Base-by-base conservation (phyloP, 2,329 filamentous ascomycete species). In the Colletotrichum coccodes region DNA sequence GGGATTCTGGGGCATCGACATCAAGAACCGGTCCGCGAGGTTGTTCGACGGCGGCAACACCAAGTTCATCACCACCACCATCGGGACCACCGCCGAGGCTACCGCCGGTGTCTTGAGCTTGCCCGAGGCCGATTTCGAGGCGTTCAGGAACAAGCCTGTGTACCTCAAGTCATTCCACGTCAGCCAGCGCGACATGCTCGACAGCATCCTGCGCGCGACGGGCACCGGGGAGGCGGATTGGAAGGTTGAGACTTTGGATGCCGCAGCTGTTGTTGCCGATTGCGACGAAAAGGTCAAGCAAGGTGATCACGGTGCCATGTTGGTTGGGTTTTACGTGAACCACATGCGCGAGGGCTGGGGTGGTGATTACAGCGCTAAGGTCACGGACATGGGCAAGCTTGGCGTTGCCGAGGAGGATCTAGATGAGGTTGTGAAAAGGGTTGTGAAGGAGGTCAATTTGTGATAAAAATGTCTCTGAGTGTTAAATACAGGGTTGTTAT, bases 171-270 rank as follows among this genome's bases (percentile, higher is more conserved):
- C 86, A 62, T 92, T 91, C 79, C 76, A 79, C 14, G 71, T 90
- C 71, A 88, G 78, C 70, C 91, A 93, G 76, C 83, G 84, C 12
- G 90, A 93, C n/a, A 92, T 93, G 81, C 83, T 93, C 64, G 85
- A 86, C 47, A 85, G 84, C 28, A 77, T 91, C 11, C 83, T 90
- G 73, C 85, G 86, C 0, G 89, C 90, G 4, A 86, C 87, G 0
- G 85, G 85, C 0, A 88, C 86, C 0, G 86, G 79, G 1, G 87
- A 90, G 46, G 79, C 77, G 0, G 90, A 92, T 72, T 93, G 91
- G 91, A 54, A 60, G 46, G 59, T 70, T 62, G 80, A 75, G 3
- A 73, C 81, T n/a, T 76, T 83, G 8, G 84, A 90, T 77, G 72
- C 76, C 0, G 78, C 80, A 2, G 71, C 79, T 42, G 78, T 86